Base-by-base conservation (phyloP, 805 yeast genomes). In the Sungouiozyma ichnusensis region DNA sequence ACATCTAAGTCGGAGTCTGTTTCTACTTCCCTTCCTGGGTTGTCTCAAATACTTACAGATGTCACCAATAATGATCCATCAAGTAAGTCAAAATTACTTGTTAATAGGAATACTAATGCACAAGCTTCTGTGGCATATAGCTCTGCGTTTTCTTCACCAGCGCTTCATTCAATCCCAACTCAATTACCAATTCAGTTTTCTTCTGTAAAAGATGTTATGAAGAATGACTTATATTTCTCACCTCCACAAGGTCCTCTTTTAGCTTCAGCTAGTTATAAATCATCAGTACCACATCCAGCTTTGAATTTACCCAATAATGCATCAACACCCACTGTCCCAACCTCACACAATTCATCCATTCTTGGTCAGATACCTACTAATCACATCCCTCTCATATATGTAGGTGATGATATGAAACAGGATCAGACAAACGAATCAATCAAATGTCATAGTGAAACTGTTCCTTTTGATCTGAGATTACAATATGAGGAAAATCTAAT, bases 401-500 rank as follows among this genome's bases (percentile, higher is more conserved):
- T 24, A 7, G 29, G 29, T 7, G 29, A 24, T 11, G 29, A 24
- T 24, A 24, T 24, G 9, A 24, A 24, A 37, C 9, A 8, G 4
- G 7, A 14, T 4, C 4, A 41, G 36, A 16, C 17, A 20, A 11
- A 20, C 14, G n/a, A 17, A 20, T 13, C 15, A 15, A 27, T n/a
- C 20, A 4, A 14, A 11, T n/a, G 3, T 4, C 36, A 35, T 4
- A 20, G 16, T 7, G 31, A 31, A 32, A 13, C n/a, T 16, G 15
- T 20, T 8, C 44, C 49, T 14, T 34, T 52, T 4, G 38, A 41
- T 20, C 31, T 18, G 17, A 46, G 45, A 14, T 44, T 54, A 44
- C 54, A 51, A 41, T 47, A 52, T 9, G 58, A 58, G 35, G 64
- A 57, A 41, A 69, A 65, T 32, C 52, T 63, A 16, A 65, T 66